These are phyloP conservation scores for Rhizopogon salebrosus DNA, from an alignment of 768 basidiomycete genomes.

Conservation along the genomic window DNA sequence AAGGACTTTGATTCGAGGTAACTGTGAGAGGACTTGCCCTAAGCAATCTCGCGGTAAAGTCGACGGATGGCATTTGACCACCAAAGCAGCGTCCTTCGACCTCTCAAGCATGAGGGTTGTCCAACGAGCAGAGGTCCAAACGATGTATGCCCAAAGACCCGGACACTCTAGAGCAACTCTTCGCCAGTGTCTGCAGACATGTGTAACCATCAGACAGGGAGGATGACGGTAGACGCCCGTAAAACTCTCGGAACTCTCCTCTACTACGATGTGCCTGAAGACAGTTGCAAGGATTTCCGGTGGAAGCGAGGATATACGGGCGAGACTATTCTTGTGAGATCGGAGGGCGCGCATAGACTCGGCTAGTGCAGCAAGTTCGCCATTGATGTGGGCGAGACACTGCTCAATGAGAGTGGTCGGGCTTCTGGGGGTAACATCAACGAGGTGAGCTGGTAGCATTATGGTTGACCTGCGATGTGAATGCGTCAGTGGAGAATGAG, in stretches of 20 bases:
- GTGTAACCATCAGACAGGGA: no score
- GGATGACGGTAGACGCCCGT: no score
- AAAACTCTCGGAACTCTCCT: not conserved
- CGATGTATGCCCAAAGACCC: no score
- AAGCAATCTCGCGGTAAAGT: no score
- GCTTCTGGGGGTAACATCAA: not conserved
- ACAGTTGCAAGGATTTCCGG: slow-evolving; percentile 17
- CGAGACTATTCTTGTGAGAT: slow-evolving; percentile 12
- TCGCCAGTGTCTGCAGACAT: no score
- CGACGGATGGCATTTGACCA: slow-evolving; percentile 25
- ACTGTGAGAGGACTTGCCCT: slow-evolving; percentile 26
- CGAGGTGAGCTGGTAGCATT: not conserved
- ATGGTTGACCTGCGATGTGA: not conserved
- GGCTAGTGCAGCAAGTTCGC: slow-evolving; percentile 11
- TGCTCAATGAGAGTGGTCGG: not conserved
- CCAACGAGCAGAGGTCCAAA: no score
- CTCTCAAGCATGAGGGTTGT: no score
- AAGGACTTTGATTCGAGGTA: slow-evolving; percentile 30
- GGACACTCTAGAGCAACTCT: no score
- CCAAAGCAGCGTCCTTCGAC: no score
- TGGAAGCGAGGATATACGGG: slow-evolving; percentile 15
- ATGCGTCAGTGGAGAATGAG: not conserved
- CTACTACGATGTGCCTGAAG: slow-evolving; percentile 16
- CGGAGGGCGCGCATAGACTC: slow-evolving; percentile 12
- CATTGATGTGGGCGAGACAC: slow-evolving; percentile 11